These are phyloP conservation scores for Cyberlindnera mississippiensis DNA, from an alignment of 805 yeast genomes.

Conservation along the genomic window DNA sequence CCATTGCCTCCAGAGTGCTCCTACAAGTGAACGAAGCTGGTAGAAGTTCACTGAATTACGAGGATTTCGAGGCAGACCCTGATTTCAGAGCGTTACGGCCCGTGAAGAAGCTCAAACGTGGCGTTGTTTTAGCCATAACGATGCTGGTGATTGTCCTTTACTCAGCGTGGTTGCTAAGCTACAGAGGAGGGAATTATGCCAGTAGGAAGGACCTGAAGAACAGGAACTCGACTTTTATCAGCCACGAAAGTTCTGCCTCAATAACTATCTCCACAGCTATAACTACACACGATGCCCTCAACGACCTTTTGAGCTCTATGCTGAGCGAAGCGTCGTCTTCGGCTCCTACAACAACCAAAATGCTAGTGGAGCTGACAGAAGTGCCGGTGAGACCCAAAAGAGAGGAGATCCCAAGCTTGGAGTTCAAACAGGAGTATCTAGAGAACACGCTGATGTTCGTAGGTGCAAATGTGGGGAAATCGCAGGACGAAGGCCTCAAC, in stretches of 20 bases:
- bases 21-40: constrained; percentile 10
- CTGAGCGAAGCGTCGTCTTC: background rate
- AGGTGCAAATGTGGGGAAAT: constrained; percentile 14
- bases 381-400: constrained; percentile 9
- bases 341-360: constrained; percentile 3
- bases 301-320: constrained; percentile 1
- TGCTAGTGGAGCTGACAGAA: constrained; percentile 10
- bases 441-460: constrained; percentile 1
- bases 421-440: background rate
- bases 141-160: constrained; percentile 7
- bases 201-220: background rate
- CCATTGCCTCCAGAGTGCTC: constrained; percentile 9
- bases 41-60: constrained; percentile 6
- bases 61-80: constrained; percentile 7
- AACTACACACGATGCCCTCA: background rate
- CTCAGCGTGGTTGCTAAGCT: constrained; percentile 14
- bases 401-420: constrained; percentile 11
- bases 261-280: background rate
- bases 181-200: constrained; percentile 3
- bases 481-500: constrained; percentile 44
- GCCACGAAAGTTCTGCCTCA: background rate
- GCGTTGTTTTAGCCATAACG: constrained; percentile 1
- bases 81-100: constrained; percentile 4
- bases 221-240: background rate
- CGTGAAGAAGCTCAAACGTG: constrained; percentile 6